Percentiles rank a stretch among this genome's conserved stretches.
Evolutionary conservation across 352 stramenopile species (phyloP).

Genomic region (Phytopythium mirpurense): DNA sequence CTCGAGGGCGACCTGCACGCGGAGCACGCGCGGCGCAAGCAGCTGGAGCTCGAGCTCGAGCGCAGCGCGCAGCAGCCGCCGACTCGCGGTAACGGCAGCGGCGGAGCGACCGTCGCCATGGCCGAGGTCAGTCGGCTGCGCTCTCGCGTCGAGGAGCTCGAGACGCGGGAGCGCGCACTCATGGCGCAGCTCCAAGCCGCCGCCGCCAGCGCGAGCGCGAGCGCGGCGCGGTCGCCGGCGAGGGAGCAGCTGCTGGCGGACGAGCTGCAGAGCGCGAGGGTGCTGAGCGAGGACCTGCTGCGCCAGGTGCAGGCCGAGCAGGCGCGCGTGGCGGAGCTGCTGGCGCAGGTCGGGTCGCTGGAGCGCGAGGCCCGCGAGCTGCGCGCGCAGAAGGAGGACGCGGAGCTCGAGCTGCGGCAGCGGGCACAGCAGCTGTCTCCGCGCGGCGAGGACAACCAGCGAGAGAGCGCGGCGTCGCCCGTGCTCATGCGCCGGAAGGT

Average conservation of each 20-base stretch:
- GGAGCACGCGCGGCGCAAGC: slow-evolving; percentile 47
- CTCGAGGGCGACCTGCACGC: slow-evolving; percentile 56
- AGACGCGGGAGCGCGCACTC: slow-evolving; percentile 61
- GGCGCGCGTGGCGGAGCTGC: slow-evolving; percentile 30
- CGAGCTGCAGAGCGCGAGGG: slow-evolving; percentile 28
- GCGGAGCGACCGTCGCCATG: slow-evolving; percentile 18
- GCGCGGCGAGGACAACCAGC: slow-evolving; percentile 15
- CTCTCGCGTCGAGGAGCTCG: slow-evolving; percentile 52
- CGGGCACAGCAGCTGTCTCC: slow-evolving; percentile 22
- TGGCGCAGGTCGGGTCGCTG: slow-evolving; percentile 34
- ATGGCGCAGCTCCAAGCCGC: slow-evolving; percentile 47
- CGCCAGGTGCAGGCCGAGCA: slow-evolving; percentile 40
- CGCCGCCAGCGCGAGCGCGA: slow-evolving; percentile 15
- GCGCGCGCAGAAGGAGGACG: slow-evolving; percentile 38
- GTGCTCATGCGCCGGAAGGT: slow-evolving; percentile 58
- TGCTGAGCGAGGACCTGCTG: slow-evolving; percentile 44
- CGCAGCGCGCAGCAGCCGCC: slow-evolving; percentile 22
- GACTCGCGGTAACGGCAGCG: not conserved
- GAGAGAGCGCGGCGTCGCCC: slow-evolving; percentile 13
- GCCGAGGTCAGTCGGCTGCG: slow-evolving; percentile 40
- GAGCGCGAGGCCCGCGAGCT: slow-evolving; percentile 43
- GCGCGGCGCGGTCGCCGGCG: too few relatives aligned
- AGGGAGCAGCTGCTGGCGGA: slow-evolving; percentile 12
- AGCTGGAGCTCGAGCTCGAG: slow-evolving; percentile 61
- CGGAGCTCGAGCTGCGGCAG: slow-evolving; percentile 60